Conservation (phyloP, 495 filamentous ascomycete species). For the Trichoderma orchidacearum region DNA sequence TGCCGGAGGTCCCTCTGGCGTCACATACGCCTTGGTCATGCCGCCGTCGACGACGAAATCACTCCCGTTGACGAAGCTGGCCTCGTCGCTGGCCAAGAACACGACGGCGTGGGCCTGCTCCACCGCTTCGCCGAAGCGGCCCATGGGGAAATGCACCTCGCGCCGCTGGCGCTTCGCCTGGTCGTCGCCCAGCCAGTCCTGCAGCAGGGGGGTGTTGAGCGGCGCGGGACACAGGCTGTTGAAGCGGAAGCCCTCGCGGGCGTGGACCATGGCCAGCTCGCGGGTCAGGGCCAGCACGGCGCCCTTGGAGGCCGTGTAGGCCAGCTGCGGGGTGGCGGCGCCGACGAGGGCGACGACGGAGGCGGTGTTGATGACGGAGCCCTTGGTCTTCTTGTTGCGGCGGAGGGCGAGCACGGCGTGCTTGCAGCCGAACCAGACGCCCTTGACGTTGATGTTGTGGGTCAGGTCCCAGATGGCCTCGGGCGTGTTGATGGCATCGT, state of each 20-base stretch:
- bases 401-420: constrained; percentile 76
- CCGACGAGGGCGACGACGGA: constrained; percentile 88
- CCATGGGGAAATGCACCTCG: constrained; percentile 88
- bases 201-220: constrained; percentile 73
- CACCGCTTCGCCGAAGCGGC: constrained; percentile 90
- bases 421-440: constrained; percentile 94
- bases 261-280: constrained; percentile 72
- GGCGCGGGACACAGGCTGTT: constrained; percentile 89
- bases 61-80: constrained; percentile 78
- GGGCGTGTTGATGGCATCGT: constrained; percentile 69
- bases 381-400: constrained; percentile 62
- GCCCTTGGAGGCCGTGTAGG: constrained; percentile 91
- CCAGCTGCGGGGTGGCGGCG: constrained; percentile 85
- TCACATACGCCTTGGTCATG: constrained; percentile 92
- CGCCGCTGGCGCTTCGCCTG: constrained; percentile 66
- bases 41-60: constrained; percentile 97
- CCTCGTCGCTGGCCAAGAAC: constrained; percentile 89
- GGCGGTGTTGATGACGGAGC: constrained; percentile 87
- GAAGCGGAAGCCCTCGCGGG: constrained; percentile 74
- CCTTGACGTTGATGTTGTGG: constrained; percentile 93
- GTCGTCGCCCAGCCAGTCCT: constrained; percentile 93
- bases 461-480: constrained; percentile 94
- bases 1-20: constrained; percentile 66
- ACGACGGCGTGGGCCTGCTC: constrained; percentile 91
- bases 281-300: constrained; percentile 80